Conservation (phyloP, 352 stramenopile species). For the Pythium grandisporangium region DNA sequence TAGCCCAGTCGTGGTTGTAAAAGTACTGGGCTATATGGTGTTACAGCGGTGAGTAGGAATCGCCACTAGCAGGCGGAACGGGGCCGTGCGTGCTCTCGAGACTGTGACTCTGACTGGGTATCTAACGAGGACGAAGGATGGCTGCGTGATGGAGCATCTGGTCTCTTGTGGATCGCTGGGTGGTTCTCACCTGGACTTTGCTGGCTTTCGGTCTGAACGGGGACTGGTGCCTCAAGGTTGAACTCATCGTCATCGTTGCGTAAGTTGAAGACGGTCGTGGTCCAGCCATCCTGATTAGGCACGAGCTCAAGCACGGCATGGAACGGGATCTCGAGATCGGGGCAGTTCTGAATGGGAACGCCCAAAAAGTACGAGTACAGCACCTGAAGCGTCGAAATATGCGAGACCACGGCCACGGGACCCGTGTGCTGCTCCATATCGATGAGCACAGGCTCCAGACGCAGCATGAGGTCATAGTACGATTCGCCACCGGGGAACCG, state of each 20-base stretch:
- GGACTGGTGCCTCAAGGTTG: too few relatives aligned
- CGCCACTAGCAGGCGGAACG: too few relatives aligned
- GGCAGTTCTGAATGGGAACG: constrained; percentile 66
- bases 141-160: too few relatives aligned
- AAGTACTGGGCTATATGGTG: too few relatives aligned
- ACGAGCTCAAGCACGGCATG: constrained; percentile 80
- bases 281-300: constrained; percentile 72
- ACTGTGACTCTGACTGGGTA: too few relatives aligned
- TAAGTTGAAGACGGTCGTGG: constrained; percentile 80
- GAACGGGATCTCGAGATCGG: constrained; percentile 76
- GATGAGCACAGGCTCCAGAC: constrained; percentile 88
- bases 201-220: too few relatives aligned
- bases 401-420: constrained; percentile 75
- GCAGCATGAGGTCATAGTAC: constrained; percentile 91
- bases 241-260: constrained; percentile 19
- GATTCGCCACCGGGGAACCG: constrained; percentile 88
- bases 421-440: constrained; percentile 88
- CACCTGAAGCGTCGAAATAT: constrained; percentile 81
- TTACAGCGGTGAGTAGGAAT: too few relatives aligned
- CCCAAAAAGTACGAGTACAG: constrained; percentile 85
- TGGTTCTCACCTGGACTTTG: too few relatives aligned
- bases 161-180: too few relatives aligned
- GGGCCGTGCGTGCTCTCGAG: too few relatives aligned
- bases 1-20: too few relatives aligned
- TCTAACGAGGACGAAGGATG: too few relatives aligned